A percentile compares a stretch with the other conserved stretches of the same genome.
Conservation (phyloP, 2,329 filamentous ascomycete genomes). For the Plectosphaerella plurivora region DNA sequence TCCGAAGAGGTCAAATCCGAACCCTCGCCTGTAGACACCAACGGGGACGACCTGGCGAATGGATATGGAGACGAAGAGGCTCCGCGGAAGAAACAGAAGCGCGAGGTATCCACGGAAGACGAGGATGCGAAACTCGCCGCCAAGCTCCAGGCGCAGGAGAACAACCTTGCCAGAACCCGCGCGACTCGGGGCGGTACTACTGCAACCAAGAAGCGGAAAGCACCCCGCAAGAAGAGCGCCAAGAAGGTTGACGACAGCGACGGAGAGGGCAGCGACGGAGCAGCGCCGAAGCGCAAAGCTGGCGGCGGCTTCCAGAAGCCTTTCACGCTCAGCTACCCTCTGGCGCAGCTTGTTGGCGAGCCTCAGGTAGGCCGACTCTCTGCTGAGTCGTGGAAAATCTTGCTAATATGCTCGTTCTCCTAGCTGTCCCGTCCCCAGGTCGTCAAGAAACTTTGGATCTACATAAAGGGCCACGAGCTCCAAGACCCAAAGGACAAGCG, state of each 20-base stretch:
- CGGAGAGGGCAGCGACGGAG: slow-evolving; percentile 57
- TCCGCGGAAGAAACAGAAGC: slow-evolving; percentile 65
- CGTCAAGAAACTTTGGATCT: slow-evolving; percentile 93
- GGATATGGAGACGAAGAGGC: slow-evolving; percentile 15
- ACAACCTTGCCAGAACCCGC: slow-evolving; percentile 60
- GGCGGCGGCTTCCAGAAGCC: slow-evolving; percentile 92
- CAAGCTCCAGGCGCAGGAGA: slow-evolving; percentile 87
- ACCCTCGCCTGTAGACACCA: slow-evolving; percentile 6
- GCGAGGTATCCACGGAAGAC: slow-evolving; percentile 56
- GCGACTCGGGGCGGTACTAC: slow-evolving; percentile 70
- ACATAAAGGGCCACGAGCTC: slow-evolving; percentile 83
- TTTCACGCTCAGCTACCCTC: slow-evolving; percentile 66
- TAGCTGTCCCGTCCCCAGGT: slow-evolving; percentile 91
- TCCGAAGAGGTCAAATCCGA: slow-evolving; percentile 20
- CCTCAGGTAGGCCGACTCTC: slow-evolving; percentile 43
- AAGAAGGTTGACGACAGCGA: slow-evolving; percentile 85
- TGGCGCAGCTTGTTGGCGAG: slow-evolving; percentile 68
- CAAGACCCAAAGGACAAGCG: slow-evolving; percentile 91
- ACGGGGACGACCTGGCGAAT: slow-evolving; percentile 13
- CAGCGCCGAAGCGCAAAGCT: slow-evolving; percentile 68
- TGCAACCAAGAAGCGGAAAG: slow-evolving; percentile 60
- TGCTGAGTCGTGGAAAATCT: background rate
- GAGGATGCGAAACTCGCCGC: slow-evolving; percentile 85
- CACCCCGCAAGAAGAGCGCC: slow-evolving; percentile 66
- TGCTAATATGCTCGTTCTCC: background rate